Percentiles rank a stretch among this genome's conserved stretches.
Evolutionary conservation across 495 filamentous ascomycete genomes (phyloP).

Genomic region (Massariosphaeria phaeospora): DNA sequence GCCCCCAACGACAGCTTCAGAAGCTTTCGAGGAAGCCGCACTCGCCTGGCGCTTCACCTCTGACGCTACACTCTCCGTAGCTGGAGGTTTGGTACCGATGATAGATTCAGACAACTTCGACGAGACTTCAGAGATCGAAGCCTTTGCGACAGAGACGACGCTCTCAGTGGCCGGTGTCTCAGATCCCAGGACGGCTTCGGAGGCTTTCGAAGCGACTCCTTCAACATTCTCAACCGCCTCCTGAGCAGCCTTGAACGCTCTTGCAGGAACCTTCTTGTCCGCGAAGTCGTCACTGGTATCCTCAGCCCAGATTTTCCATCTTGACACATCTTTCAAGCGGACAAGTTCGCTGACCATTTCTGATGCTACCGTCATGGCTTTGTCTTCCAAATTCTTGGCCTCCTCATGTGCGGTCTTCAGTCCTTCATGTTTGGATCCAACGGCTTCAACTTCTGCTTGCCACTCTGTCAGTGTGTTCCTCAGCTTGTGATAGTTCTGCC

Average conservation of each 20-base stretch:
- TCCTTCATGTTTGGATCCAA: slow-evolving; percentile 66
- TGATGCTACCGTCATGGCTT: slow-evolving; percentile 75
- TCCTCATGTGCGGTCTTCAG: slow-evolving; percentile 64
- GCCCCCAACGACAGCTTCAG: slow-evolving; percentile 31
- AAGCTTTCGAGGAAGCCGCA: slow-evolving; percentile 20
- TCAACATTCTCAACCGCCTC: slow-evolving; percentile 45
- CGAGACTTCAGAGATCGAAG: slow-evolving; percentile 30
- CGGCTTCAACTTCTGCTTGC: slow-evolving; percentile 68
- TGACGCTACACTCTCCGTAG: slow-evolving; percentile 23
- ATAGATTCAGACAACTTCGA: slow-evolving; percentile 40
- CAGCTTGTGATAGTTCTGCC: slow-evolving; percentile 82
- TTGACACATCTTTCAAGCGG: slow-evolving; percentile 75
- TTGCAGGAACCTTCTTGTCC: slow-evolving; percentile 48
- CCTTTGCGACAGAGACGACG: slow-evolving; percentile 37
- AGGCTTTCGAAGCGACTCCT: slow-evolving; percentile 35
- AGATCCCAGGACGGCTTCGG: slow-evolving; percentile 36
- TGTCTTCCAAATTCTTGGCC: slow-evolving; percentile 63
- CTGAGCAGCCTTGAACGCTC: slow-evolving; percentile 43
- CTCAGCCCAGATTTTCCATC: slow-evolving; percentile 74
- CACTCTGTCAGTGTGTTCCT: slow-evolving; percentile 80
- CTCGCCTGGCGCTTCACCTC: not conserved
- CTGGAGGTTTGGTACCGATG: slow-evolving; percentile 32
- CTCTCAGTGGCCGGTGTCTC: slow-evolving; percentile 37
- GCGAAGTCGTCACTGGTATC: slow-evolving; percentile 76
- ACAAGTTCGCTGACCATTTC: slow-evolving; percentile 75